A percentile compares a stretch with the other conserved stretches of the same genome.
phyloP scores from a whole-genome alignment of 768 basidiomycete species.

The Tricholoma furcatifolium region DNA sequence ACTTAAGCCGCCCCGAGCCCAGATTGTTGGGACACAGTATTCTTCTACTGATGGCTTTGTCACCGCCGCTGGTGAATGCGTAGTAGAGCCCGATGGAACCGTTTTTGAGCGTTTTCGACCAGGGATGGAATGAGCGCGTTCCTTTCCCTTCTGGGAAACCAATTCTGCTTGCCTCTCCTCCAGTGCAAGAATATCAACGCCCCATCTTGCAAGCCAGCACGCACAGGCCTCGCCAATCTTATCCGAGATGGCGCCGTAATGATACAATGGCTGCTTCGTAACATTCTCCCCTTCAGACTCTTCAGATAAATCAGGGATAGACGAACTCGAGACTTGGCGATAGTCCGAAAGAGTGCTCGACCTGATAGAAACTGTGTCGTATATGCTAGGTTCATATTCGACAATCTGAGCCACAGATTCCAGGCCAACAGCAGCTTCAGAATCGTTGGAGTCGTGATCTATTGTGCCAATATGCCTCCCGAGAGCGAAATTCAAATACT shows the following conservation, averaged over 20 bases:
- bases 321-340: constrained; percentile 1
- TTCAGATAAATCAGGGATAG: constrained; percentile 13
- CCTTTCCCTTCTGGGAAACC: background rate
- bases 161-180: constrained; percentile 44
- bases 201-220: constrained; percentile 90
- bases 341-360: background rate
- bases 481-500: constrained; percentile 80
- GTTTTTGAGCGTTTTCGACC: constrained; percentile 20
- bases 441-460: constrained; percentile 36
- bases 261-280: constrained; percentile 42
- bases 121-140: background rate
- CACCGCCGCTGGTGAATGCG: constrained; percentile 1
- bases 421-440: constrained; percentile 65
- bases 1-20: constrained; percentile 73
- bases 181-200: constrained; percentile 66
- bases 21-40: constrained; percentile 51
- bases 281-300: constrained; percentile 16
- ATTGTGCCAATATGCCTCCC: constrained; percentile 59
- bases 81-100: constrained; percentile 12
- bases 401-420: constrained; percentile 60
- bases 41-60: constrained; percentile 10
- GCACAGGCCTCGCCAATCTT: constrained; percentile 90
- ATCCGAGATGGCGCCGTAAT: constrained; percentile 86
- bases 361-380: constrained; percentile 2
- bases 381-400: constrained; percentile 30